Percentiles rank a stretch among this genome's conserved stretches.
Conservation (phyloP, 345 rosid species). For the Cardiospermum halicacabum region DNA sequence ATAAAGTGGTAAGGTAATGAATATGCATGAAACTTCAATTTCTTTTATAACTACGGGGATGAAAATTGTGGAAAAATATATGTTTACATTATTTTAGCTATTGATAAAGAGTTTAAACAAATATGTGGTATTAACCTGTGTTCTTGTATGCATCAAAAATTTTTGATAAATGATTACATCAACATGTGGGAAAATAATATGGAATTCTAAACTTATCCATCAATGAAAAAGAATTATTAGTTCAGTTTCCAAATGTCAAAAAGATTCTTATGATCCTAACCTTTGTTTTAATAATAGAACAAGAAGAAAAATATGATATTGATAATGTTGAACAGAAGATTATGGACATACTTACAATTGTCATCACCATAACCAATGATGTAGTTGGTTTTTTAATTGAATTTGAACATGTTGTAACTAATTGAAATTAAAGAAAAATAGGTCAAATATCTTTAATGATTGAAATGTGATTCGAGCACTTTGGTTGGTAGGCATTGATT, state of each 20-base stretch:
- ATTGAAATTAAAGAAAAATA: background rate
- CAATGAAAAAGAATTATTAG: background rate
- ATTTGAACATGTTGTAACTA: background rate
- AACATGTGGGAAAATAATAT: too few species aligned
- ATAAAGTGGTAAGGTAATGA: too few species aligned
- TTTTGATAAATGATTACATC: too few species aligned
- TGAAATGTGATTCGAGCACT: background rate
- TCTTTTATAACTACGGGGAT: too few species aligned
- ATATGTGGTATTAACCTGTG: too few species aligned
- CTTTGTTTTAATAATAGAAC: background rate
- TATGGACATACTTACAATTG: background rate
- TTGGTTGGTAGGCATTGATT: conserved; percentile 3
- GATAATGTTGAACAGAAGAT: background rate
- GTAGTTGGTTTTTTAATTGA: background rate
- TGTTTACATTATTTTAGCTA: too few species aligned
- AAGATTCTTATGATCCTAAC: background rate
- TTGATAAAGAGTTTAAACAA: too few species aligned
- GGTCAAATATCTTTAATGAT: background rate
- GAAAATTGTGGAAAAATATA: too few species aligned
- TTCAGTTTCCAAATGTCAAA: background rate
- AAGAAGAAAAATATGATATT: background rate
- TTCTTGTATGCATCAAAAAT: too few species aligned
- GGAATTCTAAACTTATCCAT: background rate
- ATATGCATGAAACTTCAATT: too few species aligned
- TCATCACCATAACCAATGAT: background rate